phyloP scores from a whole-genome alignment of 2,329 filamentous ascomycete genomes.

The Colletotrichum sp. region DNA sequence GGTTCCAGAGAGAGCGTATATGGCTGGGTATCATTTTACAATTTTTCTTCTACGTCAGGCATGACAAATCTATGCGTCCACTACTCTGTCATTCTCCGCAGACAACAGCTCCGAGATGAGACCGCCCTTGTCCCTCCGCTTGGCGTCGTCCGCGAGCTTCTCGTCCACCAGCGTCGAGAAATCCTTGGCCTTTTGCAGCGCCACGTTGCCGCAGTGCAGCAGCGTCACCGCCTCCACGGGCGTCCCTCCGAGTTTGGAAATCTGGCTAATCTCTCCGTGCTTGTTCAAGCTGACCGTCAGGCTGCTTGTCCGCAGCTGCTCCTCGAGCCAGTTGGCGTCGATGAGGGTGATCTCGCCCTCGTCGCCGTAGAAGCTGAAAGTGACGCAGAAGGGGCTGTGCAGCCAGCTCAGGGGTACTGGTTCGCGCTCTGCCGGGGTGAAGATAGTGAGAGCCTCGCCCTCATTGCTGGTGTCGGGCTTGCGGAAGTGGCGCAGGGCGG shows the following conservation, averaged over 20 bases:
- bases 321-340: constrained; percentile 77
- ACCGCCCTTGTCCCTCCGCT: constrained; percentile 78
- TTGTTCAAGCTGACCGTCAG: constrained; percentile 86
- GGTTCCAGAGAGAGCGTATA: not conserved
- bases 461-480: constrained; percentile 88
- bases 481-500: constrained; percentile 88
- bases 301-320: constrained; percentile 75
- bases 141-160: constrained; percentile 78
- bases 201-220: constrained; percentile 76
- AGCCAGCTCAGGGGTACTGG: constrained; percentile 90
- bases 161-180: constrained; percentile 76
- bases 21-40: constrained; percentile 23
- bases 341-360: constrained; percentile 73
- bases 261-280: constrained; percentile 88
- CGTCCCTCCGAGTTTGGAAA: constrained; percentile 87
- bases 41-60: not conserved
- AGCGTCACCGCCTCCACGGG: constrained; percentile 81
- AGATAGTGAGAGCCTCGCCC: constrained; percentile 84
- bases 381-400: constrained; percentile 90
- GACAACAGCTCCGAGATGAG: constrained; percentile 76
- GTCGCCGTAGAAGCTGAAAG: constrained; percentile 82
- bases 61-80: constrained; percentile 41
- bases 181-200: constrained; percentile 80
- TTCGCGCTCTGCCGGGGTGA: constrained; percentile 83
- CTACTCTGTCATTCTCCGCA: constrained; percentile 78